Evolutionary conservation across 805 yeast species (phyloP).

Genomic region (Yamadazyma laniorum): DNA sequence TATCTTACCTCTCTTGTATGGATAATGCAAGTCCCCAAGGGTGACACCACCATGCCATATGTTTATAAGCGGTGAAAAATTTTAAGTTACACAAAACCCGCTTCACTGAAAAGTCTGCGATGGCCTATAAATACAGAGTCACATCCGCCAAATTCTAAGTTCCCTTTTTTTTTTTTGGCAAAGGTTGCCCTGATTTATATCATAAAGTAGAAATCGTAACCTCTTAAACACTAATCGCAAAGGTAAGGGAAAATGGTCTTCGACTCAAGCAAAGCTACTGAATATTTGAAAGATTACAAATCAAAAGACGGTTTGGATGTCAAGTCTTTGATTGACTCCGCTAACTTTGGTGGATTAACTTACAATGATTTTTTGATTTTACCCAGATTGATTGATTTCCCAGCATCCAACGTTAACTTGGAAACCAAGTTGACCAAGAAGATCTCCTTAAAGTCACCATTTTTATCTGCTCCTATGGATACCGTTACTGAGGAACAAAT

Average conservation of each 20-base stretch:
- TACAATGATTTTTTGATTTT: slow-evolving; percentile 93
- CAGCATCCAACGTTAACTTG: slow-evolving; percentile 71
- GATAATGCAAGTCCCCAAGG: no score
- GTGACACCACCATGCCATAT: no score
- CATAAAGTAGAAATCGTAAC: slow-evolving; percentile 9
- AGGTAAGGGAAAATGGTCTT: slow-evolving; percentile 14
- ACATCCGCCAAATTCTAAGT: slow-evolving; percentile 1
- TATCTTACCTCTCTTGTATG: no score
- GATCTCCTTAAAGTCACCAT: slow-evolving; percentile 88
- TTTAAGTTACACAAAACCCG: slow-evolving; percentile 8
- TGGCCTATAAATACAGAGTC: slow-evolving; percentile 8
- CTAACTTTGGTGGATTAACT: slow-evolving; percentile 90
- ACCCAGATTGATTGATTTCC: slow-evolving; percentile 92
- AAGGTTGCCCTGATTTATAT: slow-evolving; percentile 31
- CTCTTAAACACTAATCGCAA: slow-evolving; percentile 3
- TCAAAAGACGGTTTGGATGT: slow-evolving; percentile 84
- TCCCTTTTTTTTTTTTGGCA: slow-evolving; percentile 40
- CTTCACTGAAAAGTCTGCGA: slow-evolving; percentile 2
- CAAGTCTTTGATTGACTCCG: slow-evolving; percentile 83
- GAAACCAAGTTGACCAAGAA: slow-evolving; percentile 89
- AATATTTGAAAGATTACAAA: slow-evolving; percentile 61
- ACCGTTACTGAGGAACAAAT: slow-evolving; percentile 95
- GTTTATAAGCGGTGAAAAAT: no score
- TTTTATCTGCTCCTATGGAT: slow-evolving; percentile 98
- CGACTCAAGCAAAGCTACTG: slow-evolving; percentile 59